Base-by-base conservation (phyloP, 441 rosid species). In the Cnidoscolus chayamansa region DNA sequence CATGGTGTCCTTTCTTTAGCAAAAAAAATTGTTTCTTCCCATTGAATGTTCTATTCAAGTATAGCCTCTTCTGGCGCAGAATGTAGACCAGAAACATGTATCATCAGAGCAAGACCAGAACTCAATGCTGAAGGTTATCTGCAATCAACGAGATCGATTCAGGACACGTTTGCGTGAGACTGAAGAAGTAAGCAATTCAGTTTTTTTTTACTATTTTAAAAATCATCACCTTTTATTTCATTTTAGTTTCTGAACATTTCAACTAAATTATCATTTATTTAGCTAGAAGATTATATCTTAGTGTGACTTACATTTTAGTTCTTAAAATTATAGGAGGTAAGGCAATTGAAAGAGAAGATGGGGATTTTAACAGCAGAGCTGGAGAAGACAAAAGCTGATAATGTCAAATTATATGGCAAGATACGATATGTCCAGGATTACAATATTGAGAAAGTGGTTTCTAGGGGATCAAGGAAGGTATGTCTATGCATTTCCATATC, bases 101-200 rank as follows among this genome's bases (percentile, higher is more conserved):
- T 84, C 90, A 71, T 76, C 91, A 25, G 97, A 96, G 79, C 97
- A 90, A 83, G 99, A 93, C 77, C 98, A 93, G 80, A 90, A 86
- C 80, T 96, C 97, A 70, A 93, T 96, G 98, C 96, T 96, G 35
- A 93, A 96, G 85, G 98, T 96, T 76, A 96, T 93, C 73, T 91
- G 96, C 86, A 93, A 89, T 80, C 97, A 96, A 78, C 89, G 97
- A 74, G 98, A 96, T 78, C 90, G 98, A 61, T 93, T 91, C 84
- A 87, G 98, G 69, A 81, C 87, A 65, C 90, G 97, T 45, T 80
- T 96, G 77, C 87, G 85, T 30, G 98, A 93, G 81, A 88, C 97
- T 17, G 99, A 96, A 86, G 98, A 96, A 90, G 99, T 92, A 68
- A 70, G 79, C 15, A 62, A 30, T 48, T 77, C 53, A 53, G 51